Conservation (phyloP, 2,329 filamentous ascomycete genomes). For the Diplodia scrobiculata region DNA sequence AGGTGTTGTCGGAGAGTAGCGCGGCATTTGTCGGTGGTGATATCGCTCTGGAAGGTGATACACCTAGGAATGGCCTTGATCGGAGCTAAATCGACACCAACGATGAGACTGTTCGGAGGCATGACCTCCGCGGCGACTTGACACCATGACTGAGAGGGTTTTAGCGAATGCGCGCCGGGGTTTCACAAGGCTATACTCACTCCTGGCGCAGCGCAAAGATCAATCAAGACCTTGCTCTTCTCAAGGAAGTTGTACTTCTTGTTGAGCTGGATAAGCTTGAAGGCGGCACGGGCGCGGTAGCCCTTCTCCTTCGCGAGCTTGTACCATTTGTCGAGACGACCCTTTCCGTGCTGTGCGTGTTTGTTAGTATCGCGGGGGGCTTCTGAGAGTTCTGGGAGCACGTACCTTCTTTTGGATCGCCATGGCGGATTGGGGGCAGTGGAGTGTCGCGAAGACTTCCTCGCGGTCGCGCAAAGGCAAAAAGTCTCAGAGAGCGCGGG, state of each 20-base stretch:
- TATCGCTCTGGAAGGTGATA: conserved; percentile 96
- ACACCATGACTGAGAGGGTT: conserved; percentile 73
- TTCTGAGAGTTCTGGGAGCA: conserved; percentile 27
- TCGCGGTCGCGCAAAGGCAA: conserved; percentile 10
- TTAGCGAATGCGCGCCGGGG: neutral
- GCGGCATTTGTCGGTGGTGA: conserved; percentile 94
- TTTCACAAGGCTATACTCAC: conserved; percentile 54
- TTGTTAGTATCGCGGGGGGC: conserved; percentile 36
- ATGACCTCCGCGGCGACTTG: conserved; percentile 95
- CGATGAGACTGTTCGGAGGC: conserved; percentile 84
- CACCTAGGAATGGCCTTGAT: conserved; percentile 94
- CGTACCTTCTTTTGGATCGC: conserved; percentile 87
- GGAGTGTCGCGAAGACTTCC: conserved; percentile 24
- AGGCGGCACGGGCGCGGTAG: conserved; percentile 91
- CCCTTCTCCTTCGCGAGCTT: conserved; percentile 98
- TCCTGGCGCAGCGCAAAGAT: conserved; percentile 96
- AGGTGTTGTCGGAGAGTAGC: conserved; percentile 85
- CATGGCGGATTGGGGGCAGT: conserved; percentile 57
- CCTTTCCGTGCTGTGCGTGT: conserved; percentile 74
- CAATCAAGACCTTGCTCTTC: conserved; percentile 91
- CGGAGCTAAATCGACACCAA: conserved; percentile 90
- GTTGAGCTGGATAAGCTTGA: conserved; percentile 97
- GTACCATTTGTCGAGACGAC: conserved; percentile 98
- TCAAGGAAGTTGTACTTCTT: conserved; percentile 99
- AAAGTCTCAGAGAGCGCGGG: conserved; percentile 22